Conservation (phyloP, 257 asterid species). For the Euphrasia confusa region DNA sequence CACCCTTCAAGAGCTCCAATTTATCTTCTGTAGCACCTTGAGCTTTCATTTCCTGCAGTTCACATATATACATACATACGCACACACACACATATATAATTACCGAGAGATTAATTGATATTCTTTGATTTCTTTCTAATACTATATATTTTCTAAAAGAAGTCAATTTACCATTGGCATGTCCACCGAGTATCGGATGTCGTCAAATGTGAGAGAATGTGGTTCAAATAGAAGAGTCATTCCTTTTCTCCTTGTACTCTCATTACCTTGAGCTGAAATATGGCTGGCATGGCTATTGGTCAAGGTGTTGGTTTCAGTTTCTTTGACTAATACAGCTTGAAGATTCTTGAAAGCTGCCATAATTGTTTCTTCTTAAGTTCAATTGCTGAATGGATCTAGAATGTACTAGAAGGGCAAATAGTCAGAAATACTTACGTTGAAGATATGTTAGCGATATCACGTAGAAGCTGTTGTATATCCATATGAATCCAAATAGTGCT, state of each 20-base stretch:
- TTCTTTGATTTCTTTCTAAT: background rate
- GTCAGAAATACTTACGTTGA: constrained; percentile 35
- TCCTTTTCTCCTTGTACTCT: no score
- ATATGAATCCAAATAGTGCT: constrained; percentile 38
- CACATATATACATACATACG: background rate
- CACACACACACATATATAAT: no score
- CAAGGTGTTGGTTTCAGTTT: no score
- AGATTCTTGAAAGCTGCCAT: constrained; percentile 51
- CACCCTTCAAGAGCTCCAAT: constrained; percentile 43
- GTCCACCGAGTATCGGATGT: constrained; percentile 67
- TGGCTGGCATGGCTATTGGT: no score
- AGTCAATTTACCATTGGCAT: constrained; percentile 43
- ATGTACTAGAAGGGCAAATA: background rate
- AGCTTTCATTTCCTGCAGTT: constrained; percentile 35
- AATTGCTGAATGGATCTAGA: background rate
- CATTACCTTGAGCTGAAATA: no score
- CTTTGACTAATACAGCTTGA: constrained; percentile 45
- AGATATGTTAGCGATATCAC: constrained; percentile 37
- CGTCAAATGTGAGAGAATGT: constrained; percentile 57
- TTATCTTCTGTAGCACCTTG: constrained; percentile 40
- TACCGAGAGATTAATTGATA: background rate
- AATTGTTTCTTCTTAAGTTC: background rate
- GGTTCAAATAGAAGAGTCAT: no score
- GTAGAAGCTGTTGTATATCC: constrained; percentile 36
- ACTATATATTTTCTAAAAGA: no score